phyloP scores from a whole-genome alignment of 345 rosid species.

The Kandelia obovata region DNA sequence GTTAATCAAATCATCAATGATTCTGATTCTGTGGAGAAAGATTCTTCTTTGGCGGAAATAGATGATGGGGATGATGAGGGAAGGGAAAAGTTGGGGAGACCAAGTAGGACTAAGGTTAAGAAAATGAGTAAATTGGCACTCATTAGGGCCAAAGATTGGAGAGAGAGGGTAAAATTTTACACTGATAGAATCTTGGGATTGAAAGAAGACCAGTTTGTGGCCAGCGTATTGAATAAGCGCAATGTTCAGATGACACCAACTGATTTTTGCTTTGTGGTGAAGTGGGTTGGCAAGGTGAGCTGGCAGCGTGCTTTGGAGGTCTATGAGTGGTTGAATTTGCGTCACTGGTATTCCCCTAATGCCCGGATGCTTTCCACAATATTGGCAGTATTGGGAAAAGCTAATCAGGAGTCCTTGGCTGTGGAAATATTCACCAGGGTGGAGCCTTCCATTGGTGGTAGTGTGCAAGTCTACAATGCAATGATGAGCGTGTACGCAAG shows the following conservation, averaged over 20 bases:
- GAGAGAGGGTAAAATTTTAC: slow-evolving; percentile 65
- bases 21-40: slow-evolving; percentile 12
- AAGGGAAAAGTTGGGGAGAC: slow-evolving; percentile 43
- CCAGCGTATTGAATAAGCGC: slow-evolving; percentile 67
- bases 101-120: slow-evolving; percentile 60
- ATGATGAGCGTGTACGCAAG: slow-evolving; percentile 95
- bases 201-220: slow-evolving; percentile 62
- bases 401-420: slow-evolving; percentile 73
- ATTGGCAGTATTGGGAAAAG: slow-evolving; percentile 77
- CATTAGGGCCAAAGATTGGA: slow-evolving; percentile 85
- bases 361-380: slow-evolving; percentile 84
- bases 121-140: slow-evolving; percentile 81
- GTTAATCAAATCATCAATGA: slow-evolving; percentile 5
- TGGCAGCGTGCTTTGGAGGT: slow-evolving; percentile 97
- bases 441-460: slow-evolving; percentile 53
- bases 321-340: slow-evolving; percentile 89
- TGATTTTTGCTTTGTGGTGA: slow-evolving; percentile 81
- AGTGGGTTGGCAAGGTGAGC: slow-evolving; percentile 69
- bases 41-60: slow-evolving; percentile 11
- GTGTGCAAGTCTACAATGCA: slow-evolving; percentile 87
- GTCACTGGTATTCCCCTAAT: slow-evolving; percentile 76
- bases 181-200: slow-evolving; percentile 60
- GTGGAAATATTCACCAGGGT: slow-evolving; percentile 67
- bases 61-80: slow-evolving; percentile 12
- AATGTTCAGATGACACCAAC: slow-evolving; percentile 88